These are phyloP conservation scores for Thuja plicata DNA, from an alignment of 83 land plant species.

Conservation along the genomic window DNA sequence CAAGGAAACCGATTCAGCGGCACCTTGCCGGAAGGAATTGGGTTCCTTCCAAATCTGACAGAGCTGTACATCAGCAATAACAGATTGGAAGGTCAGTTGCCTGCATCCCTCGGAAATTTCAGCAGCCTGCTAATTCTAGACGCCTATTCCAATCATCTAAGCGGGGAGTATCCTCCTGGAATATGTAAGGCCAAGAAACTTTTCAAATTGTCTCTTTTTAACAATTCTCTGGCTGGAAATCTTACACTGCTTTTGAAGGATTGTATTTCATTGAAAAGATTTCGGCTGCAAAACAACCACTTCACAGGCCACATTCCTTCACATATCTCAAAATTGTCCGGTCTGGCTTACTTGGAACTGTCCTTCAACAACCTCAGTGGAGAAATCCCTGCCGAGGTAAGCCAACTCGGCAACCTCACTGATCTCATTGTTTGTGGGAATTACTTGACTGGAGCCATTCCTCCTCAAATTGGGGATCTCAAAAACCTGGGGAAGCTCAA, in stretches of 20 bases:
- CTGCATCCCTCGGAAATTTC: slow-evolving; percentile 17
- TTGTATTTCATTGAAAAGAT: slow-evolving; percentile 17
- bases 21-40: neutral
- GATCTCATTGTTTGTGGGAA: slow-evolving; percentile 29
- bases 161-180: slow-evolving; percentile 36
- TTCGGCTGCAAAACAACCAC: slow-evolving; percentile 28
- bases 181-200: slow-evolving; percentile 23
- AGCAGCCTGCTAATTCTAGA: slow-evolving; percentile 37
- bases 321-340: neutral
- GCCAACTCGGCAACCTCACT: slow-evolving; percentile 25
- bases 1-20: neutral
- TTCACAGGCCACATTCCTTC: slow-evolving; percentile 31
- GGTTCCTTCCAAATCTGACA: neutral
- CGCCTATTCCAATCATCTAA: slow-evolving; percentile 30
- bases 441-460: slow-evolving; percentile 13
- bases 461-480: slow-evolving; percentile 30
- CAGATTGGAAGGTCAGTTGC: slow-evolving; percentile 47
- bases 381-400: slow-evolving; percentile 18
- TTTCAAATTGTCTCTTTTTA: slow-evolving; percentile 27
- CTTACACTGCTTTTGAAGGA: slow-evolving; percentile 26
- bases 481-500: slow-evolving; percentile 24
- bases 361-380: slow-evolving; percentile 31
- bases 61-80: neutral
- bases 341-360: slow-evolving; percentile 25
- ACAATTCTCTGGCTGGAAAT: slow-evolving; percentile 32